phyloP scores from a whole-genome alignment of 2,329 filamentous ascomycete species.

The Elsinoe batatas region DNA sequence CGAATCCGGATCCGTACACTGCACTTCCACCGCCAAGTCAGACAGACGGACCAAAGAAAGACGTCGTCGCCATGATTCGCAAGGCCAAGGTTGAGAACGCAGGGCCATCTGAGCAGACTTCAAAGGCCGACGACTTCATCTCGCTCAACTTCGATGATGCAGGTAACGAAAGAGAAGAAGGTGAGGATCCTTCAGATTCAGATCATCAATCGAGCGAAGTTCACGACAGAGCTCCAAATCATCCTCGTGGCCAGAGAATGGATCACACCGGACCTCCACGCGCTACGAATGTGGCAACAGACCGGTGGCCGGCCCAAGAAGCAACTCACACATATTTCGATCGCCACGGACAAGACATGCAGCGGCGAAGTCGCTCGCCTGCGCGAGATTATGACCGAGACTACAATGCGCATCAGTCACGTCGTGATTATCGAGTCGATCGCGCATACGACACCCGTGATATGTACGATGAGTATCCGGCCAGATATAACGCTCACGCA shows the following conservation, averaged over 20 bases:
- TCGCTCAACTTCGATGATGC: constrained; percentile 64
- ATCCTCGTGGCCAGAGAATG: background rate
- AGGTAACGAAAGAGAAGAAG: constrained; percentile 27
- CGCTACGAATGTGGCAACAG: background rate
- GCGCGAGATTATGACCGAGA: constrained; percentile 14
- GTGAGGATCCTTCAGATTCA: constrained; percentile 23
- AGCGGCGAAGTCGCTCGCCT: background rate
- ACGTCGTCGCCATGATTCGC: constrained; percentile 83
- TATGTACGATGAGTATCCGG: background rate
- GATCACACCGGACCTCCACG: background rate
- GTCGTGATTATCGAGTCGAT: constrained; percentile 1
- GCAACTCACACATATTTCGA: background rate
- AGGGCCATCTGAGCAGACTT: constrained; percentile 29
- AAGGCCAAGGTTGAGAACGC: constrained; percentile 67
- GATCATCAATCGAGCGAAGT: background rate
- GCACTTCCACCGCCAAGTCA: constrained; percentile 73
- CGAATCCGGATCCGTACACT: constrained; percentile 91
- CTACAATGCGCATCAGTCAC: constrained; percentile 16
- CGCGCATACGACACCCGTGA: background rate
- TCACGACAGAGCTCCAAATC: background rate
- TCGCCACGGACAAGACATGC: background rate
- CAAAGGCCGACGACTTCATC: constrained; percentile 68
- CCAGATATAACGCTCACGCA: no score
- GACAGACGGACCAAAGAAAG: constrained; percentile 61
- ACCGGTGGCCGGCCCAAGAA: background rate